Evolutionary conservation across 805 yeast genomes (phyloP), one percentile per base, ranked within the genome.

Genomic region (Kodamaea nitidulidarum): DNA sequence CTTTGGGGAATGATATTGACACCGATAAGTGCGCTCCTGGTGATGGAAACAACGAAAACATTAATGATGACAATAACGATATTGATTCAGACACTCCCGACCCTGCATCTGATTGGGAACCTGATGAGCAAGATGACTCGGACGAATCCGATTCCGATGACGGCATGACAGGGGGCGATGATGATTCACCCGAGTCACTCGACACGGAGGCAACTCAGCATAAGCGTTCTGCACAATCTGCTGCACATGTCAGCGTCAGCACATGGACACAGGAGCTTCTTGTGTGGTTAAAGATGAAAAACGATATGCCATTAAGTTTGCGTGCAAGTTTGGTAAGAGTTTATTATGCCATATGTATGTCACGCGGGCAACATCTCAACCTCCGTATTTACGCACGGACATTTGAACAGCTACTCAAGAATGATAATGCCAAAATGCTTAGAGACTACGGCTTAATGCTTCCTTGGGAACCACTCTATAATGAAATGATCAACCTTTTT

Each of bases 261-360:
- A 85, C 83, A 42, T 90, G 96, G 95, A 83, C 96, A 0, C 80
- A 83, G 39, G 97, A 88, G 56, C 70, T 91, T 45, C 74, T 78
- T 36, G 81, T 83, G 29, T 83, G 96, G 76, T 58, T 88, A 39
- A 76, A 75, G 49, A 81, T 84, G 78, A 85, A 86, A 50, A 79
- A 84, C 51, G 84, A 83, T 38, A 71, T 91, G 65, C 97, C 98
- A 0, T 50, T 87, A 9, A 48, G 68, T 1, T 60, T 81, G 34
- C 73, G 88, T 39, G 70, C 79, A 15, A 64, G 76, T 1, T 67
- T 91, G 30, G 79, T 87, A 1, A 67, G 69, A 40, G 84, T 86
- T 1, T 90, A 78, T 55, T 88, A 79, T 52, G 76, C 84, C 12
- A 67, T 93, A 17, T 71, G 86, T 27, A 62, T 88, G 18, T 76